These are phyloP conservation scores for Tephrocybe rancida DNA, from an alignment of 768 basidiomycete species.

Conservation along the genomic window DNA sequence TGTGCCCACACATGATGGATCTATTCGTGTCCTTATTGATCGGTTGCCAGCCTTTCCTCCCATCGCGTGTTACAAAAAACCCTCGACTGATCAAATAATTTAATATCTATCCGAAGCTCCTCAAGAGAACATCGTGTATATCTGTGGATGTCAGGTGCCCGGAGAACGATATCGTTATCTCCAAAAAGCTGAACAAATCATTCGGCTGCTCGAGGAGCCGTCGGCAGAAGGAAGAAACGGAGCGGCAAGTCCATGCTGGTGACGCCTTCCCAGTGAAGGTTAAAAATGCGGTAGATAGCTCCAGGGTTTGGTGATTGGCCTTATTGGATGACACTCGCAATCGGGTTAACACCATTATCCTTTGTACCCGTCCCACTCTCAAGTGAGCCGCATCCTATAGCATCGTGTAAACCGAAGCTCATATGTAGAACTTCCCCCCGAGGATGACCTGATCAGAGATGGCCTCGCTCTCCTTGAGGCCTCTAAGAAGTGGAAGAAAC, in stretches of 20 bases:
- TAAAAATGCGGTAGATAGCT: not conserved
- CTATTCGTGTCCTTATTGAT: too few species aligned
- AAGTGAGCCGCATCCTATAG: not conserved
- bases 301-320: not conserved
- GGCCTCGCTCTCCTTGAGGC: slow-evolving; percentile 46
- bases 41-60: too few species aligned
- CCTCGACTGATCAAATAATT: too few species aligned
- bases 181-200: not conserved
- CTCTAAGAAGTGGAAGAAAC: slow-evolving; percentile 50
- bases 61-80: too few species aligned
- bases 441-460: slow-evolving; percentile 46
- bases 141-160: too few species aligned
- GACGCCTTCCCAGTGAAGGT: not conserved
- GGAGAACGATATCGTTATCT: not conserved
- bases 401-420: not conserved
- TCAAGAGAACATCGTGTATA: too few species aligned
- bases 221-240: too few species aligned
- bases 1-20: too few species aligned
- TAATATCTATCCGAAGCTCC: too few species aligned
- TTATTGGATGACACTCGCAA: not conserved
- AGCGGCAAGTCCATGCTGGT: not conserved
- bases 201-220: too few species aligned
- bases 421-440: slow-evolving; percentile 47
- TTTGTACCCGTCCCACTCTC: not conserved
- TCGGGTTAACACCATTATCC: not conserved